A percentile compares a stretch with the other conserved stretches of the same genome.
Conservation (phyloP, 305 asterid genomes). For the Plantago coronopus region DNA sequence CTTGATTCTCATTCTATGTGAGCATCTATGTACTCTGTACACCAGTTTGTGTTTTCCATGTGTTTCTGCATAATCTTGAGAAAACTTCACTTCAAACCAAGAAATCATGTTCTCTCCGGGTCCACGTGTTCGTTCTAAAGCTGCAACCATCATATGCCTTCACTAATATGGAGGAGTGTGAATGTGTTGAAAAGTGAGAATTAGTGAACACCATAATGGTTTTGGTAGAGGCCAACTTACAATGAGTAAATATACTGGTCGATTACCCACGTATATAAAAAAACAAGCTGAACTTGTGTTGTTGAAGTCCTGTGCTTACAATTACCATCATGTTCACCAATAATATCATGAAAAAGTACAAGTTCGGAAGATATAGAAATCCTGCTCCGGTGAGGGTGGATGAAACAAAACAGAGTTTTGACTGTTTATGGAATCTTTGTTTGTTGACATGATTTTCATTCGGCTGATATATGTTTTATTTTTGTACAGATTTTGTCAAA, state of each 20-base stretch:
- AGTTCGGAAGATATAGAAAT: constrained; percentile 4
- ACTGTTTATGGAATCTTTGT: constrained; percentile 1
- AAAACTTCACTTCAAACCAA: constrained; percentile 6
- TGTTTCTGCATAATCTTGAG: constrained; percentile 20
- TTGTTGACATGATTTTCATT: constrained; percentile 1
- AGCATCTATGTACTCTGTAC: constrained; percentile 9
- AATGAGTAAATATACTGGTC: not conserved
- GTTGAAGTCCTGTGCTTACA: not conserved
- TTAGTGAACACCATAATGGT: not conserved
- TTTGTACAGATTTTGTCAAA: constrained; percentile 45
- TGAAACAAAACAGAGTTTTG: not conserved
- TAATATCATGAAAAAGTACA: not conserved
- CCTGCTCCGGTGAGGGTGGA: constrained; percentile 15
- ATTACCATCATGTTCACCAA: not conserved
- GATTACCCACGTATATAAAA: not conserved
- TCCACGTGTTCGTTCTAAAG: constrained; percentile 11
- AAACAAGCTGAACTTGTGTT: not conserved
- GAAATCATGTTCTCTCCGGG: not conserved
- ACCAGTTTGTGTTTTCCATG: constrained; percentile 4
- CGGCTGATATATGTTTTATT: not conserved
- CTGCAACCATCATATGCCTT: not conserved
- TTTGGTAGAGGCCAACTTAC: not conserved
- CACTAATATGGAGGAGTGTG: not conserved
- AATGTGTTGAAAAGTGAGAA: not conserved
- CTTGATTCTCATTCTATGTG: constrained; percentile 21